These are phyloP conservation scores for Lignosus rhinocerotis DNA, from an alignment of 1,284 basidiomycete genomes.

Conservation along the genomic window DNA sequence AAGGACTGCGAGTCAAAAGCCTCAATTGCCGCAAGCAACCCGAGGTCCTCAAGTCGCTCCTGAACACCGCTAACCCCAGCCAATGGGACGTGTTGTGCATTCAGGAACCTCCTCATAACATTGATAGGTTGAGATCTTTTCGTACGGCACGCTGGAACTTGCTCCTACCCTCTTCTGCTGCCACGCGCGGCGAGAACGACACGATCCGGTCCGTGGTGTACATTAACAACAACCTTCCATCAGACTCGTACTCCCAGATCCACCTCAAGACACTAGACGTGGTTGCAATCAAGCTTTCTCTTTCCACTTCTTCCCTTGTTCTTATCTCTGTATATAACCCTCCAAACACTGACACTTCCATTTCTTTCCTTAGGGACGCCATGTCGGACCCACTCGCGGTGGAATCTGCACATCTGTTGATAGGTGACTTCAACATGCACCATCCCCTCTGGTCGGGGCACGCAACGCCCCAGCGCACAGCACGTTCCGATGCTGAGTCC, in stretches of 20 bases:
- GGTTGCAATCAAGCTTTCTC: neutral
- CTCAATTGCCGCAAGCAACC: slow-evolving; percentile 4
- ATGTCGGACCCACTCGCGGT: neutral
- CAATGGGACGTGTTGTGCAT: neutral
- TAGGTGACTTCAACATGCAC: slow-evolving; percentile 10
- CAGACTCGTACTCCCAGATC: slow-evolving; percentile 7
- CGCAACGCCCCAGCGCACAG: slow-evolving; percentile 17
- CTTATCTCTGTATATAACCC: slow-evolving; percentile 4
- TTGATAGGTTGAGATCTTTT: neutral
- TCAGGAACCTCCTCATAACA: slow-evolving; percentile 1
- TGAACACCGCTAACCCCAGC: neutral
- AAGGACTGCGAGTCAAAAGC: slow-evolving; percentile 2
- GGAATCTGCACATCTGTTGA: neutral
- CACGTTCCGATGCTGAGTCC: slow-evolving; percentile 26
- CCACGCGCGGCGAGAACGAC: neutral
- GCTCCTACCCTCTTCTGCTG: neutral
- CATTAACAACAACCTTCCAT: slow-evolving; percentile 1
- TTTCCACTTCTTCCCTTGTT: neutral
- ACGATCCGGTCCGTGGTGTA: neutral
- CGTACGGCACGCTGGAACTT: slow-evolving; percentile 1
- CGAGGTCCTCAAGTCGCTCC: neutral
- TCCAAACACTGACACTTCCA: neutral
- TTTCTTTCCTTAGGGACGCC: neutral
- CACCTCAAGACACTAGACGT: neutral
- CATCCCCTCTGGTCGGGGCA: slow-evolving; percentile 4